Conservation (phyloP, 805 yeast species). For the Candida dajiaensis region DNA sequence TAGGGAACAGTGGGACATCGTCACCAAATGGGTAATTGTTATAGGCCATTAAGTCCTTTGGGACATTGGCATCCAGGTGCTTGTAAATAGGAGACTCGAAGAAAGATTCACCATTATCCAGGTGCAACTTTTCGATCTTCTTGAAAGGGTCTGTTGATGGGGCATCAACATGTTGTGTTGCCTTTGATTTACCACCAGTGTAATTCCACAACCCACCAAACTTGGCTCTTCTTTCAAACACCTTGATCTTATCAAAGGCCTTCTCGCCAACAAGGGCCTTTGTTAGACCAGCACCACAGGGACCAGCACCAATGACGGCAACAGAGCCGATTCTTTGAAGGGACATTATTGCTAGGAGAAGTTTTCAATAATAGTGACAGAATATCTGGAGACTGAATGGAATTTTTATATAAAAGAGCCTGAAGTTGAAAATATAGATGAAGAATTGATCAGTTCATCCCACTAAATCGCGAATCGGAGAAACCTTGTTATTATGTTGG, state of each 20-base stretch:
- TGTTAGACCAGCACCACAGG: slow-evolving; percentile 62
- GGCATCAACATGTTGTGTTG: slow-evolving; percentile 7
- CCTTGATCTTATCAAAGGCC: slow-evolving; percentile 39
- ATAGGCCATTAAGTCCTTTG: slow-evolving; percentile 61
- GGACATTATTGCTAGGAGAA: not conserved
- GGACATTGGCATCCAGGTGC: slow-evolving; percentile 64
- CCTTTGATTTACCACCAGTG: slow-evolving; percentile 13
- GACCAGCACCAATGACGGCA: slow-evolving; percentile 77
- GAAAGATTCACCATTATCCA: slow-evolving; percentile 23
- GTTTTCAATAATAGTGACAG: not conserved
- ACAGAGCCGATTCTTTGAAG: slow-evolving; percentile 23
- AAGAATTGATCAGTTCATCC: not conserved
- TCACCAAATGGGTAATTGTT: slow-evolving; percentile 44
- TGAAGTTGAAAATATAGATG: too few species aligned
- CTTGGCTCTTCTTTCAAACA: slow-evolving; percentile 53
- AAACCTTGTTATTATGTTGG: not conserved
- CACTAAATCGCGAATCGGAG: not conserved
- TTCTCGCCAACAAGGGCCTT: slow-evolving; percentile 54
- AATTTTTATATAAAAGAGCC: not conserved
- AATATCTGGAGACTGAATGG: not conserved
- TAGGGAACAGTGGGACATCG: slow-evolving; percentile 47
- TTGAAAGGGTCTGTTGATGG: slow-evolving; percentile 27
- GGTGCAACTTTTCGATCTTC: slow-evolving; percentile 13
- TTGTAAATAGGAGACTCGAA: slow-evolving; percentile 58
- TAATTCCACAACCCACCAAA: slow-evolving; percentile 83